A percentile compares a stretch with the other conserved stretches of the same genome.
These are phyloP conservation scores for Aspergillus udagawae DNA, from an alignment of 2,329 filamentous ascomycete genomes.

Conservation along the genomic window DNA sequence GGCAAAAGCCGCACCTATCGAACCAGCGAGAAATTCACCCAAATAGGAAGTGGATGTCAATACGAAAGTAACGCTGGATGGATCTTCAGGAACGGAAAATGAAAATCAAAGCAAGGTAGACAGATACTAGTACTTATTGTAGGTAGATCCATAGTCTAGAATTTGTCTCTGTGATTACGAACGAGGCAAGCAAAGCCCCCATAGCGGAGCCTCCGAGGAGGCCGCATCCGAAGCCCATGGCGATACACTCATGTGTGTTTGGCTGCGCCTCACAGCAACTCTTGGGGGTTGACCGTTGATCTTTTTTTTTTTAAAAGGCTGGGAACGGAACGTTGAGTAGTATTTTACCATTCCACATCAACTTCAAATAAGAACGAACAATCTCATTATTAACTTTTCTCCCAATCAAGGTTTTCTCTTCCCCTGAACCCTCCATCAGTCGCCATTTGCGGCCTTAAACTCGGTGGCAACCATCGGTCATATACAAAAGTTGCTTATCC, in stretches of 20 bases:
- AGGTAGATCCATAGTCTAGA: neutral
- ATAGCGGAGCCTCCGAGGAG: neutral
- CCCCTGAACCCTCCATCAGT: neutral
- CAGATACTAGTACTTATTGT: neutral
- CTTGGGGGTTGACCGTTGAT: too few species aligned
- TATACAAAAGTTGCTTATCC: neutral
- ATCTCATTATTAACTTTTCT: neutral
- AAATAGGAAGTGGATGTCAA: neutral
- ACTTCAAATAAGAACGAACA: neutral
- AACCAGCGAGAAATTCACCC: neutral
- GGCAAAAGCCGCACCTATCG: neutral
- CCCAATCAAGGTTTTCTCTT: neutral
- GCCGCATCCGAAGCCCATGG: neutral
- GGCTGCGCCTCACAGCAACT: neutral
- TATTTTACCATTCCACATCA: neutral
- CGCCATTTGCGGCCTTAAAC: neutral
- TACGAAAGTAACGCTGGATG: neutral
- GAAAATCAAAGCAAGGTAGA: neutral
- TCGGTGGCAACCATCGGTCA: neutral
- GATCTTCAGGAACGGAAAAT: slow-evolving; percentile 1
- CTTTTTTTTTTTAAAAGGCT: neutral
- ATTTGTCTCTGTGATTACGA: neutral
- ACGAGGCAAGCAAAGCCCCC: neutral
- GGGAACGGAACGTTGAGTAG: neutral
- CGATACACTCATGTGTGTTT: neutral